Percentiles rank a stretch among this genome's conserved stretches.
Conservation (phyloP, 1,284 basidiomycete genomes). For the Athelia sp. region DNA sequence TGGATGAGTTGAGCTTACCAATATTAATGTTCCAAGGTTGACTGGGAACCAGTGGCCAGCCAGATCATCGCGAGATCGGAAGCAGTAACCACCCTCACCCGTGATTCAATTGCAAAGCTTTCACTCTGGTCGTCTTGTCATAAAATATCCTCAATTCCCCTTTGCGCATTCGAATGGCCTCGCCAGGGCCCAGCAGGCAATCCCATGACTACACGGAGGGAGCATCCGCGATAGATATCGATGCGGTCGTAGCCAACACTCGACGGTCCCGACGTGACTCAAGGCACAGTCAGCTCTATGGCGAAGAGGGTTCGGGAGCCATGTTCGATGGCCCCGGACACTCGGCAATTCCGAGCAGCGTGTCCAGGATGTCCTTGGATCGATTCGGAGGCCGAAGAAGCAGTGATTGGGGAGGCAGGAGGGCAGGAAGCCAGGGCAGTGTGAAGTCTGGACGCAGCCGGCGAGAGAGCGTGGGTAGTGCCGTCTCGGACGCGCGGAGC, state of each 20-base stretch:
- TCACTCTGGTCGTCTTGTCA: too few relatives aligned
- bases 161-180: slow-evolving; percentile 9
- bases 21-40: too few relatives aligned
- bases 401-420: slow-evolving; percentile 45
- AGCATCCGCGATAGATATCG: slow-evolving; percentile 70
- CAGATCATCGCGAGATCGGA: too few relatives aligned
- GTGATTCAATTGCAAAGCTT: too few relatives aligned
- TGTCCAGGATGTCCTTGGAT: slow-evolving; percentile 69
- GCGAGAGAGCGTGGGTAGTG: slow-evolving; percentile 44
- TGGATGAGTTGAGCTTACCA: too few relatives aligned
- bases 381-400: slow-evolving; percentile 49
- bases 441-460: slow-evolving; percentile 27
- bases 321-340: slow-evolving; percentile 78
- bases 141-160: not conserved
- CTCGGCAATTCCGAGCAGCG: slow-evolving; percentile 65
- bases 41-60: too few relatives aligned
- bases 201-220: slow-evolving; percentile 76
- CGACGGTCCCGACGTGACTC: slow-evolving; percentile 60
- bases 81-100: too few relatives aligned
- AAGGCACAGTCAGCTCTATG: slow-evolving; percentile 51
- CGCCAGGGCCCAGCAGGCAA: slow-evolving; percentile 12
- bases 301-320: slow-evolving; percentile 50
- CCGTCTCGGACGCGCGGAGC: slow-evolving; percentile 30
- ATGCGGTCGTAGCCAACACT: slow-evolving; percentile 44
- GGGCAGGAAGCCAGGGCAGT: slow-evolving; percentile 49